These are phyloP conservation scores for Lathyrus sativus DNA, from an alignment of 306 rosid genomes.

Conservation along the genomic window DNA sequence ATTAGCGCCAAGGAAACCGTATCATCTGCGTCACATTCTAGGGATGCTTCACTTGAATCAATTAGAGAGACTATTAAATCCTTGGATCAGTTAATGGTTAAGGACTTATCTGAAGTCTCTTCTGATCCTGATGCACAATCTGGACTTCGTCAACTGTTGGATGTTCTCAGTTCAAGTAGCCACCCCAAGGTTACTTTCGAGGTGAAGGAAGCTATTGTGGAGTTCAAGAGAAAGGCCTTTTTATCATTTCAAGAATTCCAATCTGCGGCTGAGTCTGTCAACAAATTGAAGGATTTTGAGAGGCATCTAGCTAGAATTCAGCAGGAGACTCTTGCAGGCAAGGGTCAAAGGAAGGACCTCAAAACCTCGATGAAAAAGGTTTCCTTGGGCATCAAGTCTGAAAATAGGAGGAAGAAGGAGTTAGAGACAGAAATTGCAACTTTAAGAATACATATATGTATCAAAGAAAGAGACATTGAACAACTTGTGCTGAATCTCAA, in stretches of 20 bases:
- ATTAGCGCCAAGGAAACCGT: background rate
- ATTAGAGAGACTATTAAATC: background rate
- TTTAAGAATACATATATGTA: background rate
- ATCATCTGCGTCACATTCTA: background rate
- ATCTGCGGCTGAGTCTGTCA: background rate
- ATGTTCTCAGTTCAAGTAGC: background rate
- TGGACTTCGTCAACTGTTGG: background rate
- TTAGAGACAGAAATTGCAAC: conserved; percentile 10
- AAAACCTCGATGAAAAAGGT: no score
- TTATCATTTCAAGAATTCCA: background rate
- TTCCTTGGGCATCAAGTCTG: background rate
- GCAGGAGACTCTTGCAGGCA: background rate
- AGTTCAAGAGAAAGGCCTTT: conserved; percentile 16
- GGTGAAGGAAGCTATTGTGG: background rate
- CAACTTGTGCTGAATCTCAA: conserved; percentile 4
- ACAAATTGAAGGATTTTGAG: conserved; percentile 16
- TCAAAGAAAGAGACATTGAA: background rate
- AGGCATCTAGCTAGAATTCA: background rate
- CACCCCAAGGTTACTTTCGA: conserved; percentile 1
- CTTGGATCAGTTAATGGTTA: conserved; percentile 6
- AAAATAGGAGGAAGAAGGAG: conserved; percentile 16
- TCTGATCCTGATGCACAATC: background rate
- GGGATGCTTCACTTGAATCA: background rate
- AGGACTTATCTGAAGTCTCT: conserved; percentile 27
- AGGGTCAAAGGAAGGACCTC: background rate